These are phyloP conservation scores for Monarda citriodora DNA, from an alignment of 305 asterid genomes.

Conservation along the genomic window DNA sequence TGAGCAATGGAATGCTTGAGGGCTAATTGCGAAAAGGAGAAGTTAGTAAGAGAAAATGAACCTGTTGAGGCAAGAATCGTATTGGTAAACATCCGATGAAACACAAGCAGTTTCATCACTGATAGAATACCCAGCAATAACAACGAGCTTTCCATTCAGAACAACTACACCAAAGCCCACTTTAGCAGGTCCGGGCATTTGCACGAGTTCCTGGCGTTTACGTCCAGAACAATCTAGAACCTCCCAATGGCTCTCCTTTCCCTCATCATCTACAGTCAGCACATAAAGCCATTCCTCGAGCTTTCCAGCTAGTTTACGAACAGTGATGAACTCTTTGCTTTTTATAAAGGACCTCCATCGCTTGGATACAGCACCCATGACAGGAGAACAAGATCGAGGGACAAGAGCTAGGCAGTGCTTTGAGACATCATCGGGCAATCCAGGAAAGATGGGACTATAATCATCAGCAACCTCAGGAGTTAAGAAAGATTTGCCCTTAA, in stretches of 20 bases:
- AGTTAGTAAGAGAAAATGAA: slow-evolving; percentile 21
- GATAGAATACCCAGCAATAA: slow-evolving; percentile 55
- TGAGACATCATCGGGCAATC: slow-evolving; percentile 82
- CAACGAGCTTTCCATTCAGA: slow-evolving; percentile 68
- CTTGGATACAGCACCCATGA: slow-evolving; percentile 69
- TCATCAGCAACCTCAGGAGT: slow-evolving; percentile 31
- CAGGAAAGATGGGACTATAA: slow-evolving; percentile 60
- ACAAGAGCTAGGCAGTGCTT: slow-evolving; percentile 77
- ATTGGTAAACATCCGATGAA: slow-evolving; percentile 65
- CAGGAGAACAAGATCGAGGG: slow-evolving; percentile 61
- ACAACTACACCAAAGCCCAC: slow-evolving; percentile 64
- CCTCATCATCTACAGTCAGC: slow-evolving; percentile 46
- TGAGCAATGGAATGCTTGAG: neutral
- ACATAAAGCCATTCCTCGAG: slow-evolving; percentile 89
- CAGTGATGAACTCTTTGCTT: slow-evolving; percentile 64
- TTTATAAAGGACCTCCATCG: slow-evolving; percentile 70
- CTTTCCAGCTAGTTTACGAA: slow-evolving; percentile 66
- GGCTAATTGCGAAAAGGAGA: neutral
- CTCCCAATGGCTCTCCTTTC: slow-evolving; percentile 71
- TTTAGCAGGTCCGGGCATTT: slow-evolving; percentile 70
- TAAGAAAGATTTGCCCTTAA: slow-evolving; percentile 20
- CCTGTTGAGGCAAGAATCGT: slow-evolving; percentile 84
- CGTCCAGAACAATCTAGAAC: slow-evolving; percentile 66
- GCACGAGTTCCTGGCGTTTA: slow-evolving; percentile 42
- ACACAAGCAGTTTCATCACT: slow-evolving; percentile 45